Percentiles rank a stretch among this genome's conserved stretches.
phyloP scores from a whole-genome alignment of 257 asterid species.

The Voacanga thouarsii region DNA sequence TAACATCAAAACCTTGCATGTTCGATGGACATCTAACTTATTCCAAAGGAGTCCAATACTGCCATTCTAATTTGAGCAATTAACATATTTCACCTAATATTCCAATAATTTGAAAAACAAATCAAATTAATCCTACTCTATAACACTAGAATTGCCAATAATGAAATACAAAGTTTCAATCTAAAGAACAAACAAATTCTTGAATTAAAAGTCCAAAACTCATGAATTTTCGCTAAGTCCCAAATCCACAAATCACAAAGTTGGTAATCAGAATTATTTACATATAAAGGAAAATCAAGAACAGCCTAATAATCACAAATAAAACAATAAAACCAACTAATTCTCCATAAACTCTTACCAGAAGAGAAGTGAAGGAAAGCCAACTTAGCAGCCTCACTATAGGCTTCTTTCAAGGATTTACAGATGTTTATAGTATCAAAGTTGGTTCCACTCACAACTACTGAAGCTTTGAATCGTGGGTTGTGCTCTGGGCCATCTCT shows the following conservation, averaged over 20 bases:
- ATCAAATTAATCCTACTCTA: too few species aligned
- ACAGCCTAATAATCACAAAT: not conserved
- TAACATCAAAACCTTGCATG: too few species aligned
- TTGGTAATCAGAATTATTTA: too few species aligned
- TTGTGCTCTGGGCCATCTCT: constrained; percentile 44
- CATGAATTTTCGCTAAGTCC: too few species aligned
- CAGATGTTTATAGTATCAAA: constrained; percentile 29
- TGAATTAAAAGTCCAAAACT: not conserved
- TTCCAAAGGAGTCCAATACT: too few species aligned
- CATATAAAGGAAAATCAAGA: not conserved
- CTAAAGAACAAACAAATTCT: too few species aligned
- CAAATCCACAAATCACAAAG: too few species aligned
- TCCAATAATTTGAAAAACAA: too few species aligned
- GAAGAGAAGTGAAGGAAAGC: constrained; percentile 47
- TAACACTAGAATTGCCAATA: too few species aligned
- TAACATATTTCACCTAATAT: too few species aligned
- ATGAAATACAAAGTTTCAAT: not conserved
- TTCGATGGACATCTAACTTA: too few species aligned
- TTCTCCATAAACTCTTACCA: constrained; percentile 20
- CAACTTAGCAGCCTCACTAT: constrained; percentile 40
- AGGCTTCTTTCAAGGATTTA: constrained; percentile 45
- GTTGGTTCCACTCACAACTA: constrained; percentile 32
- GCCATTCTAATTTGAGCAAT: too few species aligned
- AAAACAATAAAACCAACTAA: not conserved
- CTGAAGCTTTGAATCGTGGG: constrained; percentile 51